Conservation (phyloP, 345 rosid species). For the Eucalyptus regnans region DNA sequence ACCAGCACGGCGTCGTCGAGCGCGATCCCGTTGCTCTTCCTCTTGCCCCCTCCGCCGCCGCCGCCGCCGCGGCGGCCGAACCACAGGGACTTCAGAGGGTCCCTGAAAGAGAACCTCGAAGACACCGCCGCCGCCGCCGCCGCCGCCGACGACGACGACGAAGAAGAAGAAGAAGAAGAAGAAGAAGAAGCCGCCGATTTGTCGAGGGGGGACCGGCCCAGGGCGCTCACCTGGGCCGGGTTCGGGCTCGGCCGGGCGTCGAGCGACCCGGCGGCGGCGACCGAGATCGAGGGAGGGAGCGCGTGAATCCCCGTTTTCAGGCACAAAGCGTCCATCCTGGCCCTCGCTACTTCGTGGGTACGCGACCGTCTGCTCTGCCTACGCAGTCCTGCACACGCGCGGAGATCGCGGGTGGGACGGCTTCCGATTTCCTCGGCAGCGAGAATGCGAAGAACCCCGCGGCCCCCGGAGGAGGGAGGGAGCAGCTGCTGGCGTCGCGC, state of each 20-base stretch:
- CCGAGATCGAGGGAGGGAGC: conserved; percentile 40
- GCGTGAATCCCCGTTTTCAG: conserved; percentile 44
- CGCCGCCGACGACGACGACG: background rate
- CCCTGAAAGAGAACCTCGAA: conserved; percentile 34
- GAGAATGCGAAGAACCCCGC: background rate
- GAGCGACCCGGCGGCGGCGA: conserved; percentile 5
- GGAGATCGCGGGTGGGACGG: background rate
- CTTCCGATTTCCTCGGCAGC: background rate
- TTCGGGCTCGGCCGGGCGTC: conserved; percentile 30
- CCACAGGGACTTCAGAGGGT: conserved; percentile 46
- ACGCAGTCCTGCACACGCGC: too few relatives aligned
- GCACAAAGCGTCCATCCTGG: conserved; percentile 36
- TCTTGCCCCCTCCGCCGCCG: conserved; percentile 13
- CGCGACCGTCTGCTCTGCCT: background rate
- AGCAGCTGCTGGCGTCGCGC: background rate
- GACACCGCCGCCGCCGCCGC: background rate
- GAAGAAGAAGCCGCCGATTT: conserved; percentile 2
- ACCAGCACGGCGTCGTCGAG: conserved; percentile 45
- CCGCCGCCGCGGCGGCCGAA: conserved; percentile 19
- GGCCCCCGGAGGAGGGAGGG: background rate
- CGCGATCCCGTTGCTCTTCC: conserved; percentile 32
- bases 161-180: background rate
- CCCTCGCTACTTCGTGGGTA: background rate
- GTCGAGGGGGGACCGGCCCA: conserved; percentile 26
- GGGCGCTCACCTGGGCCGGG: conserved; percentile 31